phyloP scores from a whole-genome alignment of 164 flowering plant species.

The Brasenia schreberi region DNA sequence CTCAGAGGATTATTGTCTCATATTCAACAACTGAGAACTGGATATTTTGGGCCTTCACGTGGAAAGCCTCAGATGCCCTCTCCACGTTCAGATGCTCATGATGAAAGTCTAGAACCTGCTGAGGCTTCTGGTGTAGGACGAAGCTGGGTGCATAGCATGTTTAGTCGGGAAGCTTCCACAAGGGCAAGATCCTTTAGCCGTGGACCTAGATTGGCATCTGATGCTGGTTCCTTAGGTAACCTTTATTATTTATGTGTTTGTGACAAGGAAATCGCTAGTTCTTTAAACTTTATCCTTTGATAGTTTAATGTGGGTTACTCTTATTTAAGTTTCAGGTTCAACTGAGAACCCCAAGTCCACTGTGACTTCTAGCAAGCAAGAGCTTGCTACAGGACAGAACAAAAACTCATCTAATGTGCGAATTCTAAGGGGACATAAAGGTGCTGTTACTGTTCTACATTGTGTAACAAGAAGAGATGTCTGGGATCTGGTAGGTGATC shows the following conservation, averaged over 20 bases:
- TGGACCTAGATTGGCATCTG: constrained; percentile 70
- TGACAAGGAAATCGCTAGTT: not conserved
- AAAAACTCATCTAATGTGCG: constrained; percentile 68
- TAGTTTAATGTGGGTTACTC: not conserved
- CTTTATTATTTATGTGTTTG: not conserved
- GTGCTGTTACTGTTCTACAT: constrained; percentile 86
- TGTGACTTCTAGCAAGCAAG: constrained; percentile 42
- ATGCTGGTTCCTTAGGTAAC: constrained; percentile 41
- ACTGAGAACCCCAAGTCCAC: constrained; percentile 36
- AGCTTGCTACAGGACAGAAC: constrained; percentile 53
- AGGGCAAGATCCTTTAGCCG: constrained; percentile 63
- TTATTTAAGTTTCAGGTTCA: constrained; percentile 23
- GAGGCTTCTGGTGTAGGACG: constrained; percentile 93
- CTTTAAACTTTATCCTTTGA: not conserved
- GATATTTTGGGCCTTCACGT: constrained; percentile 82
- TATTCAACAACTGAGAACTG: constrained; percentile 61
- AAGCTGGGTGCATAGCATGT: constrained; percentile 99
- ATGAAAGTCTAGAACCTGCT: constrained; percentile 67
- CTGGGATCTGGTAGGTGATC: constrained; percentile 98
- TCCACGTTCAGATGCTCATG: constrained; percentile 53
- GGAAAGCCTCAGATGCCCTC: constrained; percentile 60
- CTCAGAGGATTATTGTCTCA: constrained; percentile 84
- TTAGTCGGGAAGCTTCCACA: constrained; percentile 66
- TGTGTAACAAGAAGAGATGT: constrained; percentile 97
- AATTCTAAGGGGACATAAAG: constrained; percentile 78